Evolutionary conservation across 2,329 filamentous ascomycete genomes (phyloP).

Genomic region (Aaosphaeria arxii): DNA sequence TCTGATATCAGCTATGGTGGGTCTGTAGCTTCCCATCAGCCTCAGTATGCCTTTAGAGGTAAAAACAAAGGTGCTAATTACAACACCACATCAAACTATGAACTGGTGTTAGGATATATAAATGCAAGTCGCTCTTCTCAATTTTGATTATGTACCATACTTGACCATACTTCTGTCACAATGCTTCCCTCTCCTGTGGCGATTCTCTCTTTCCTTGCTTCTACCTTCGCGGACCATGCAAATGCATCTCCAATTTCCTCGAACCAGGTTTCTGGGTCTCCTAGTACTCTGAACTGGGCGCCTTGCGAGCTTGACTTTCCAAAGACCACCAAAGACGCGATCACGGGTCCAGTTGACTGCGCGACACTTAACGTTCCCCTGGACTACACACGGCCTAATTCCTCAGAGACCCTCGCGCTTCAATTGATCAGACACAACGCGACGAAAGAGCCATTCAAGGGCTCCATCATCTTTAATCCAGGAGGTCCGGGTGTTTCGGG

Average conservation of each 20-base stretch:
- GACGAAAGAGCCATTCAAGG: conserved; percentile 41
- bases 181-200: too few species aligned
- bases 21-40: too few species aligned
- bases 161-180: too few species aligned
- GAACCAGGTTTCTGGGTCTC: background rate
- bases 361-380: conserved; percentile 50
- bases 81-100: too few species aligned
- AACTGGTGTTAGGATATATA: too few species aligned
- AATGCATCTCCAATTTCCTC: background rate
- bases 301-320: conserved; percentile 45
- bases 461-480: conserved; percentile 39
- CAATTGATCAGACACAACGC: conserved; percentile 34
- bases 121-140: too few species aligned
- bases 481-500: conserved; percentile 47
- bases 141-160: too few species aligned
- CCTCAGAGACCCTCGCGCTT: conserved; percentile 31
- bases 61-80: too few species aligned
- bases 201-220: too few species aligned
- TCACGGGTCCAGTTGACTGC: conserved; percentile 23
- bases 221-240: too few species aligned
- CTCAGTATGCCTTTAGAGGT: too few species aligned
- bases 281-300: conserved; percentile 1
- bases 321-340: background rate
- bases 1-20: too few species aligned
- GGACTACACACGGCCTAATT: conserved; percentile 20